Percentiles rank a stretch among this genome's conserved stretches.
These are phyloP conservation scores for Rhizophora mangle DNA, from an alignment of 345 rosid genomes.

Conservation along the genomic window DNA sequence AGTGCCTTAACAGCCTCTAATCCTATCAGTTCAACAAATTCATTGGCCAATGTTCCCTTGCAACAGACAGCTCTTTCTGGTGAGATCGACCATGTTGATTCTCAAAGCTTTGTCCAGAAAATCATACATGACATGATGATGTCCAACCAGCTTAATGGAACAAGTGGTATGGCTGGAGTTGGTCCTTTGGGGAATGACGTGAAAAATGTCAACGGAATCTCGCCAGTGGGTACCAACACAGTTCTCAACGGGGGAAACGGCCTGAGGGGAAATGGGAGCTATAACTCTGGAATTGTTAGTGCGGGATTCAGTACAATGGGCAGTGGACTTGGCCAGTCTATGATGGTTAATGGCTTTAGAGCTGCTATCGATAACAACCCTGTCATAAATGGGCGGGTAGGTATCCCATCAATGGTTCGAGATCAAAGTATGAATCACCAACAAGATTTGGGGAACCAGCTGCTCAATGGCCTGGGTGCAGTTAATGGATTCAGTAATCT, in stretches of 20 bases:
- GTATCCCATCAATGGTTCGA: slow-evolving; percentile 46
- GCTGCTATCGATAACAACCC: slow-evolving; percentile 54
- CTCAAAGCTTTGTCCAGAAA: slow-evolving; percentile 85
- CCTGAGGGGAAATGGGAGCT: slow-evolving; percentile 50
- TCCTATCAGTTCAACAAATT: slow-evolving; percentile 55
- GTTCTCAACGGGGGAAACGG: slow-evolving; percentile 44
- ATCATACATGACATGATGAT: slow-evolving; percentile 73
- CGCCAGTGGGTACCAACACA: slow-evolving; percentile 42
- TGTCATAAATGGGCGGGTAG: slow-evolving; percentile 70
- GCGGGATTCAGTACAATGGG: slow-evolving; percentile 48
- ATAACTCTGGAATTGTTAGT: slow-evolving; percentile 40
- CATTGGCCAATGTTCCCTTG: slow-evolving; percentile 51
- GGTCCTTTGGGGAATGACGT: slow-evolving; percentile 55
- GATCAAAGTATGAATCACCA: slow-evolving; percentile 64
- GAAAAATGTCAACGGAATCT: slow-evolving; percentile 50
- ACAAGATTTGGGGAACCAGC: slow-evolving; percentile 79
- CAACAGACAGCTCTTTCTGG: slow-evolving; percentile 57
- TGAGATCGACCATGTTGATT: slow-evolving; percentile 59
- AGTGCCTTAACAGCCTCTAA: slow-evolving; percentile 44
- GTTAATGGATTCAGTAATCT: slow-evolving; percentile 69
- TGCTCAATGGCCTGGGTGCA: slow-evolving; percentile 69
- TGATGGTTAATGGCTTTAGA: slow-evolving; percentile 62
- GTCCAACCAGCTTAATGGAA: slow-evolving; percentile 54
- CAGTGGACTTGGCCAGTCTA: slow-evolving; percentile 57
- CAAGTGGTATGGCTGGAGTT: slow-evolving; percentile 51